Conservation (phyloP, 1,284 basidiomycete species). For the Ganoderma leucocontextum region DNA sequence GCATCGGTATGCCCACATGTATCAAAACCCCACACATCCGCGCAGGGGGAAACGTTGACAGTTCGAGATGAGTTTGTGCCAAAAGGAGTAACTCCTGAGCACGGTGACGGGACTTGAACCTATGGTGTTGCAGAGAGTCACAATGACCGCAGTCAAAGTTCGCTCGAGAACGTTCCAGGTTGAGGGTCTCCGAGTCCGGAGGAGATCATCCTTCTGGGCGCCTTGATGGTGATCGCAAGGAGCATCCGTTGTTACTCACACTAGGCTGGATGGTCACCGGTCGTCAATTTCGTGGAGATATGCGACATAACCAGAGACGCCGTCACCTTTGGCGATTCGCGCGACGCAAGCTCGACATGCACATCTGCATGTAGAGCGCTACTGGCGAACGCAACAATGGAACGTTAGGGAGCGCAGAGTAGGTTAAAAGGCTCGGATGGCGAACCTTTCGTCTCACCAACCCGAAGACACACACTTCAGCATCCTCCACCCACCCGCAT, state of each 20-base stretch:
- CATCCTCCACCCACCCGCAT: neutral
- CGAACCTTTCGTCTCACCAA: neutral
- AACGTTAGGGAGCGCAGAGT: neutral
- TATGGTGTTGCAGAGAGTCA: neutral
- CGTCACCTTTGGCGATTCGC: neutral
- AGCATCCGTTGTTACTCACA: neutral
- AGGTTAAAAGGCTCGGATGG: slow-evolving; percentile 3
- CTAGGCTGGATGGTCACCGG: neutral
- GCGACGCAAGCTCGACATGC: neutral
- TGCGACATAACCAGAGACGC: slow-evolving; percentile 2
- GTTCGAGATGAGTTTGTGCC: neutral
- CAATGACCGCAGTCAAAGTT: neutral
- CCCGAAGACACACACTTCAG: neutral
- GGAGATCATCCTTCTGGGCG: slow-evolving; percentile 11
- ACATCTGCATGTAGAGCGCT: slow-evolving; percentile 2
- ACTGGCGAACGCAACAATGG: neutral
- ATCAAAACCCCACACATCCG: neutral
- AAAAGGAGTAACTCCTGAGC: neutral
- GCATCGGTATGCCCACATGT: neutral
- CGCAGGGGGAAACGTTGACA: neutral
- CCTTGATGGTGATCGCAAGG: neutral
- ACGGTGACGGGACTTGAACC: neutral
- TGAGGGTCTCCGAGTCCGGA: neutral
- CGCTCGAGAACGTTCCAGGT: slow-evolving; percentile 15
- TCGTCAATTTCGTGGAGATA: neutral